Conservation (phyloP, 169 alveolate genomes). For the Ichthyophthirius multifiliis region DNA sequence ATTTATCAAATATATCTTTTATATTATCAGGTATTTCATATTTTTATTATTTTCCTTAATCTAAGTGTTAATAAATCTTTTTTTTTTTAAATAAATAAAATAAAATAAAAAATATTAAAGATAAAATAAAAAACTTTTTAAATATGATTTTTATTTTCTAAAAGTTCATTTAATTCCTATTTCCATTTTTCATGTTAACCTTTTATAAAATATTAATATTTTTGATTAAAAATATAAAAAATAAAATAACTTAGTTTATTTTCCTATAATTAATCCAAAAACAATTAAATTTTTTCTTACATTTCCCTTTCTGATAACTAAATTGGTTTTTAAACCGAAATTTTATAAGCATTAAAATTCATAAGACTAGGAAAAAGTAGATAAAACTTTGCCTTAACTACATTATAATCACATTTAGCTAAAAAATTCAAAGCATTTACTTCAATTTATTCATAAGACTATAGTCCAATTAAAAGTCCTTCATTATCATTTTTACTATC, state of each 20-base stretch:
- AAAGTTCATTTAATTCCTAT: neutral
- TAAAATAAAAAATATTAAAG: neutral
- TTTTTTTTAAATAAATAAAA: neutral
- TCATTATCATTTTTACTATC: neutral
- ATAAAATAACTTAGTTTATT: conserved; percentile 6
- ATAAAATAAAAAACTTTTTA: neutral
- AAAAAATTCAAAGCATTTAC: conserved; percentile 34
- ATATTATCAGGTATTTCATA: conserved; percentile 29
- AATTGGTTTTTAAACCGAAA: neutral
- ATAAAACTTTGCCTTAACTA: conserved; percentile 34
- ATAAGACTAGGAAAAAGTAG: conserved; percentile 25
- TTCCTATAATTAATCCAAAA: conserved; percentile 18
- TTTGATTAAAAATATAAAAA: neutral
- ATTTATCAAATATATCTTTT: conserved; percentile 3
- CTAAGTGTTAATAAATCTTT: conserved; percentile 10
- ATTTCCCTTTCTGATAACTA: conserved; percentile 20
- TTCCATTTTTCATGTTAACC: conserved; percentile 9
- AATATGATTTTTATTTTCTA: neutral
- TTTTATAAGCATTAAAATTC: conserved; percentile 17
- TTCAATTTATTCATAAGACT: conserved; percentile 13
- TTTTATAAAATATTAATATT: neutral
- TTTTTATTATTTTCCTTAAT: conserved; percentile 7
- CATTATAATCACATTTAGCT: neutral
- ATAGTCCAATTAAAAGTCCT: conserved; percentile 21
- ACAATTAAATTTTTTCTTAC: conserved; percentile 26